phyloP scores from a whole-genome alignment of 1,284 basidiomycete species.

The Ganoderma sinense region DNA sequence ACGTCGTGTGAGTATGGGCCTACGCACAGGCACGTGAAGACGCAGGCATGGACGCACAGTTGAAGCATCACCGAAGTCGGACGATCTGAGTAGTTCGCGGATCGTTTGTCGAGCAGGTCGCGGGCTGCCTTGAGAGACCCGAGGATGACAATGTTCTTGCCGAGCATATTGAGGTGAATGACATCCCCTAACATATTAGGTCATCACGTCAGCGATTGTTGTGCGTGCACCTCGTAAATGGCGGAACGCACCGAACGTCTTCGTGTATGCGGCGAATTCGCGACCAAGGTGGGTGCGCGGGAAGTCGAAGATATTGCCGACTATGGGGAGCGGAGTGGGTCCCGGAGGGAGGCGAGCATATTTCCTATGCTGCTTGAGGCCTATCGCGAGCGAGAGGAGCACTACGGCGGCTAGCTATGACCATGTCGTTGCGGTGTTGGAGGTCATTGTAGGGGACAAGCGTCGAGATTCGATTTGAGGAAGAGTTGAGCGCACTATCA shows the following conservation, averaged over 20 bases:
- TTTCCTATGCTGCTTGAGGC: no score
- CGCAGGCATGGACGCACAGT: conserved; percentile 12
- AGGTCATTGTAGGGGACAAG: no score
- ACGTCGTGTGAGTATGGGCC: no score
- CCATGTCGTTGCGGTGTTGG: no score
- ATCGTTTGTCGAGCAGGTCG: conserved; percentile 73
- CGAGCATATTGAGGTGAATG: conserved; percentile 52
- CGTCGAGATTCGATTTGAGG: not conserved
- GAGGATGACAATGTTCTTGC: conserved; percentile 67
- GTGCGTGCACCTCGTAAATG: not conserved
- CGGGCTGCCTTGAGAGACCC: conserved; percentile 59
- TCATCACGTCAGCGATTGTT: not conserved
- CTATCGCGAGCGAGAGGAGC: no score
- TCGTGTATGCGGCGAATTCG: not conserved
- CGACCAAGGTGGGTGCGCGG: conserved; percentile 10
- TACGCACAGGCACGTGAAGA: no score
- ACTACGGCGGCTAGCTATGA: no score
- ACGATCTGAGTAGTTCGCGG: conserved; percentile 71
- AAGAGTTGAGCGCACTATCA: not conserved
- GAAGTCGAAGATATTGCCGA: conserved; percentile 12
- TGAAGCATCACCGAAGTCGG: conserved; percentile 43
- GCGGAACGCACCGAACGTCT: not conserved
- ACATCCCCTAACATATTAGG: no score
- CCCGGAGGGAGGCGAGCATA: conserved; percentile 9
- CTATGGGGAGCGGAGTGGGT: conserved; percentile 5